Conservation (phyloP, 805 yeast species). For the Blastobotrys americana region DNA sequence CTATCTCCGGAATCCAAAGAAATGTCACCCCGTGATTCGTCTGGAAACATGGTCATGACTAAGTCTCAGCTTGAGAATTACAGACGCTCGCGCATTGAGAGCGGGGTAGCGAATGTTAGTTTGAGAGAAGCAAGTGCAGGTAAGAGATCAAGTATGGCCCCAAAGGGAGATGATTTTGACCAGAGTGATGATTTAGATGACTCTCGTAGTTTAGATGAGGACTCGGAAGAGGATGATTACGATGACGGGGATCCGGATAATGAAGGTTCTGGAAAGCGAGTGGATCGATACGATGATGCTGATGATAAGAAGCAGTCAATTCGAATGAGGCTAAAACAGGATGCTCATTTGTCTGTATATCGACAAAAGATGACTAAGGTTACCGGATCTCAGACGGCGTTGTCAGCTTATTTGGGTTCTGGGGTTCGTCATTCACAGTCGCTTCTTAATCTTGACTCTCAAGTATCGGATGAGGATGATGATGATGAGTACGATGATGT, state of each 20-base stretch:
- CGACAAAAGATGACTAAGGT: slow-evolving; percentile 36
- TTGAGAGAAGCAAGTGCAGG: background rate
- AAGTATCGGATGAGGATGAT: slow-evolving; percentile 22
- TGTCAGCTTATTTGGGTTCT: slow-evolving; percentile 8
- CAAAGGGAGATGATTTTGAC: slow-evolving; percentile 2
- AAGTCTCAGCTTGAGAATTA: slow-evolving; percentile 25
- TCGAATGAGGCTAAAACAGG: slow-evolving; percentile 32
- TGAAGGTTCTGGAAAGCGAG: slow-evolving; percentile 4
- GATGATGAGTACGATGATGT: slow-evolving; percentile 36
- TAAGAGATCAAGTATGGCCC: background rate
- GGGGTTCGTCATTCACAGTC: slow-evolving; percentile 7
- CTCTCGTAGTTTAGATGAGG: slow-evolving; percentile 8
- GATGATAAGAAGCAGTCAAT: slow-evolving; percentile 18
- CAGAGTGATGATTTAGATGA: slow-evolving; percentile 14
- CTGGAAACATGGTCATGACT: slow-evolving; percentile 21
- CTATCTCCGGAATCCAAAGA: slow-evolving; percentile 5
- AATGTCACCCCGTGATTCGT: background rate
- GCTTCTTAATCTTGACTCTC: slow-evolving; percentile 11
- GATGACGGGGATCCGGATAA: slow-evolving; percentile 14
- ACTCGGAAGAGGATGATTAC: slow-evolving; percentile 13
- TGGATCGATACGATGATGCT: slow-evolving; percentile 15
- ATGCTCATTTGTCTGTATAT: slow-evolving; percentile 35
- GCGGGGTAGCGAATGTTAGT: slow-evolving; percentile 2
- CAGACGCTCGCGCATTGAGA: slow-evolving; percentile 16
- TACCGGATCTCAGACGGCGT: slow-evolving; percentile 25